phyloP scores from a whole-genome alignment of 352 stramenopile species.

The Globisporangium takayamanum region DNA sequence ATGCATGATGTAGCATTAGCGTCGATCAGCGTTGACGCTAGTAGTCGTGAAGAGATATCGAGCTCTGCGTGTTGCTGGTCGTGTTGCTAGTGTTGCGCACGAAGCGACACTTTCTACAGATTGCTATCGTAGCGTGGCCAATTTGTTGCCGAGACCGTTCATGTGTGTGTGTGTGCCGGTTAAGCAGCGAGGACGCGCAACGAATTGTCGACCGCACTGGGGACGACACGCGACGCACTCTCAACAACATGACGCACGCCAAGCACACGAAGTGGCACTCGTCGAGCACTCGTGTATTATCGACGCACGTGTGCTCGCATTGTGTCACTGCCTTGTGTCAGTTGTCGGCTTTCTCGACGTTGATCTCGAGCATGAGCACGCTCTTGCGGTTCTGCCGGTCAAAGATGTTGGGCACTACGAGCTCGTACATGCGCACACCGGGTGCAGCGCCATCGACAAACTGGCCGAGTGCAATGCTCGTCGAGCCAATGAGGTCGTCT shows the following conservation, averaged over 20 bases:
- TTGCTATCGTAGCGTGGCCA: not conserved
- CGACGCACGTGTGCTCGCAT: not conserved
- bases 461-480: conserved; percentile 39
- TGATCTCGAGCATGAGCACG: conserved; percentile 68
- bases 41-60: no score
- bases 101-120: not conserved
- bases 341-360: conserved; percentile 41
- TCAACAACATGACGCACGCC: no score
- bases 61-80: no score
- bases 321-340: not conserved
- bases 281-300: no score
- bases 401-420: conserved; percentile 44
- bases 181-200: no score
- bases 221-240: no score
- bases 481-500: conserved; percentile 73
- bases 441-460: conserved; percentile 34
- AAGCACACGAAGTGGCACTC: no score
- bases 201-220: no score
- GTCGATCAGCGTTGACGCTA: no score
- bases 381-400: conserved; percentile 64
- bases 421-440: conserved; percentile 56
- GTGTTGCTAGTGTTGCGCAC: no score
- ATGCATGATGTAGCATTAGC: no score
- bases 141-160: not conserved
- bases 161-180: no score